Conservation (phyloP, 257 asterid genomes). For the Osmanthus fragrans region DNA sequence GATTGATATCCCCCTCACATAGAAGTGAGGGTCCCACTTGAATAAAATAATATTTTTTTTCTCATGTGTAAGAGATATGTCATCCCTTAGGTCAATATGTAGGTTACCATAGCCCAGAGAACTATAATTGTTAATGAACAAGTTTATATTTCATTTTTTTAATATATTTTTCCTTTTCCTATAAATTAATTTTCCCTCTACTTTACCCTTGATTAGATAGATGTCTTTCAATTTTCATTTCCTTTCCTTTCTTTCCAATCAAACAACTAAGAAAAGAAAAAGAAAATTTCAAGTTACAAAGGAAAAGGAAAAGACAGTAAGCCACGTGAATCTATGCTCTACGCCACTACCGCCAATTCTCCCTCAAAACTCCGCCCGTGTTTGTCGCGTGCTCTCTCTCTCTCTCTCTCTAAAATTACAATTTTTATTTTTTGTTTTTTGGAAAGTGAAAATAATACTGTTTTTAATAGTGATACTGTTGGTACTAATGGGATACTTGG, state of each 20-base stretch:
- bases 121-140: too few relatives aligned
- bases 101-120: too few relatives aligned
- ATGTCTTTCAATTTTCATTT: slow-evolving; percentile 12
- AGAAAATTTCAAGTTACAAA: slow-evolving; percentile 12
- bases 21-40: too few relatives aligned
- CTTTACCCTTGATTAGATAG: too few relatives aligned
- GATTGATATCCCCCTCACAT: too few relatives aligned
- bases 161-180: too few relatives aligned
- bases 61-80: too few relatives aligned
- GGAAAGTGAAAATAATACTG: neutral
- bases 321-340: slow-evolving; percentile 42
- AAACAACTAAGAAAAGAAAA: neutral
- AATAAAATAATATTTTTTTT: too few relatives aligned
- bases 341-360: slow-evolving; percentile 26
- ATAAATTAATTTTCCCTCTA: too few relatives aligned
- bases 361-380: slow-evolving; percentile 41
- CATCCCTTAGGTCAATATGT: too few relatives aligned
- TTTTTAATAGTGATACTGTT: neutral
- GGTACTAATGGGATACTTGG: neutral
- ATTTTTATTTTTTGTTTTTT: neutral
- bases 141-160: too few relatives aligned
- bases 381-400: slow-evolving; percentile 56
- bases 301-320: slow-evolving; percentile 19
- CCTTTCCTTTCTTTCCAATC: slow-evolving; percentile 21
- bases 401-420: neutral